phyloP scores from a whole-genome alignment of 345 rosid genomes.

The Psidium guajava region DNA sequence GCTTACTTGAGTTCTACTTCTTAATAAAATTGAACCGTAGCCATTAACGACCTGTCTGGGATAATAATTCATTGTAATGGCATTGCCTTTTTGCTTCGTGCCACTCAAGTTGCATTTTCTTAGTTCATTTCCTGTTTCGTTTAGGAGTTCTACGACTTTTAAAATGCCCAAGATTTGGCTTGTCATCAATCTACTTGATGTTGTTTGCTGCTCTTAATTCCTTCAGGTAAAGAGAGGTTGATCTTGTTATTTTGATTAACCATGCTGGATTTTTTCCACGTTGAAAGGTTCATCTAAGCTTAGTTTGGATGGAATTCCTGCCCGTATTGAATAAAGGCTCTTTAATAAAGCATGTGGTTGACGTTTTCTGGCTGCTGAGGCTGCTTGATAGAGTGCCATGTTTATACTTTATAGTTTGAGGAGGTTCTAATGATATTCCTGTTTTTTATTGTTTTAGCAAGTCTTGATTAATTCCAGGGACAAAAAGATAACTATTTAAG shows the following conservation, averaged over 20 bases:
- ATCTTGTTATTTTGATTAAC: background rate
- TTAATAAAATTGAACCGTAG: background rate
- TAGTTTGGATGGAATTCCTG: background rate
- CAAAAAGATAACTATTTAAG: background rate
- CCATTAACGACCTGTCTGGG: background rate
- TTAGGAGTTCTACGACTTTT: background rate
- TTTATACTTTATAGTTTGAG: background rate
- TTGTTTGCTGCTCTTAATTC: background rate
- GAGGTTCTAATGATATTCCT: background rate
- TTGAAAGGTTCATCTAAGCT: background rate
- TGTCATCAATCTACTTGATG: background rate
- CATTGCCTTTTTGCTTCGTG: background rate
- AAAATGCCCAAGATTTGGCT: background rate
- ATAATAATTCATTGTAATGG: background rate
- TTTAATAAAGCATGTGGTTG: background rate
- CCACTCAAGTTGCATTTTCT: background rate
- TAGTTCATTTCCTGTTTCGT: background rate
- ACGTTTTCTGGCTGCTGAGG: background rate
- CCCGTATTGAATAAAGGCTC: background rate
- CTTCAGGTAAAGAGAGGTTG: background rate
- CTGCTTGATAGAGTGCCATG: background rate
- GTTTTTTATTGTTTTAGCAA: background rate
- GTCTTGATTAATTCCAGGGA: background rate
- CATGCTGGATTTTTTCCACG: background rate
- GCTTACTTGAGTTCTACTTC: background rate